Conservation (phyloP, 352 stramenopile genomes). For the Phytophthora rubi region DNA sequence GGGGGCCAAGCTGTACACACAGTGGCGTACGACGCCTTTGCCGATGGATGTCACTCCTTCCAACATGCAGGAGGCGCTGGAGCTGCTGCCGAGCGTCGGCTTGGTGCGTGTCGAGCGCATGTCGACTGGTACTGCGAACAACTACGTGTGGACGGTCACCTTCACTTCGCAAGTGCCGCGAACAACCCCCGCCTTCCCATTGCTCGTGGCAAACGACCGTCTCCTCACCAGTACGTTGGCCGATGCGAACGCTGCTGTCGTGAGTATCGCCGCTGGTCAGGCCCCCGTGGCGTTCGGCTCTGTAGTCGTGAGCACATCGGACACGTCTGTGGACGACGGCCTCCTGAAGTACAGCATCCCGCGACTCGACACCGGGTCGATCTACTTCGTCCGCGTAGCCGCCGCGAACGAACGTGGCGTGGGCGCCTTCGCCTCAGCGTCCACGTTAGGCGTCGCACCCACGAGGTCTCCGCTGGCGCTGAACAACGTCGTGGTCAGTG, state of each 20-base stretch:
- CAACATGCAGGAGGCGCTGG: constrained; percentile 77
- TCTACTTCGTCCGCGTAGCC: constrained; percentile 85
- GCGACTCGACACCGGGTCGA: constrained; percentile 50
- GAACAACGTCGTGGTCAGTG: constrained; percentile 45
- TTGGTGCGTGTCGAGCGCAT: constrained; percentile 91
- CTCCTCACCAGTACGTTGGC: constrained; percentile 34
- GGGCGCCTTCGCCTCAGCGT: constrained; percentile 55
- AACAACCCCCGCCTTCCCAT: constrained; percentile 34
- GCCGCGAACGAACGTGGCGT: constrained; percentile 85
- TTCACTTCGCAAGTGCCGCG: constrained; percentile 76
- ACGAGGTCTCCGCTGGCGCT: constrained; percentile 62
- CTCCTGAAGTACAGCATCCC: constrained; percentile 63
- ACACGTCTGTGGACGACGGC: constrained; percentile 6
- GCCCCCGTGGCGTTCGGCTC: constrained; percentile 47
- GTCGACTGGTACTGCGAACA: constrained; percentile 54
- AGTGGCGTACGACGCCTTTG: constrained; percentile 66
- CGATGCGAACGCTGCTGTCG: constrained; percentile 37
- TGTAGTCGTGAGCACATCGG: constrained; percentile 30
- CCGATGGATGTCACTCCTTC: constrained; percentile 62
- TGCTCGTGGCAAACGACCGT: constrained; percentile 62
- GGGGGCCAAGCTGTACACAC: constrained; percentile 47
- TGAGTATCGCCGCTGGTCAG: constrained; percentile 32
- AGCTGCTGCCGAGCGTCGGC: constrained; percentile 89
- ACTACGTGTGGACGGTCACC: constrained; percentile 91
- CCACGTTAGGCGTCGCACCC: constrained; percentile 34